These are phyloP conservation scores for Sclerotinia spermophila DNA, from an alignment of 2,329 filamentous ascomycete species.

Conservation along the genomic window DNA sequence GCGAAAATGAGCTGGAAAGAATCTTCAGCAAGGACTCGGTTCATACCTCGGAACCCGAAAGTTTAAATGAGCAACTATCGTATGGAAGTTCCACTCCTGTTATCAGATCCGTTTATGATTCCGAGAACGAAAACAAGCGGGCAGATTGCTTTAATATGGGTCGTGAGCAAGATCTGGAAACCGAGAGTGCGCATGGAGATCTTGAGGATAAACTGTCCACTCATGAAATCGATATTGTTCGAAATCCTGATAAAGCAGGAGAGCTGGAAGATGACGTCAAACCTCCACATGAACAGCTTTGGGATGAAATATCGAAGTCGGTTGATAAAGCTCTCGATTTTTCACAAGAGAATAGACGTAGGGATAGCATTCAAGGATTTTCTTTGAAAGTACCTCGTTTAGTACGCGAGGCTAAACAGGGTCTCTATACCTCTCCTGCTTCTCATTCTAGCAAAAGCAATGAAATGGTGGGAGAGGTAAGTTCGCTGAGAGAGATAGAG, in stretches of 20 bases:
- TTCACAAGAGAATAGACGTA: background rate
- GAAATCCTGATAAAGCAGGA: no score
- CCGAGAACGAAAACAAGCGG: background rate
- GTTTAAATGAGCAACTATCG: background rate
- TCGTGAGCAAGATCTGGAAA: background rate
- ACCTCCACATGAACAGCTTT: background rate
- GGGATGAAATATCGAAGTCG: background rate
- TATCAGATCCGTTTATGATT: background rate
- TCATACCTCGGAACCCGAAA: background rate
- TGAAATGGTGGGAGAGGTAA: background rate
- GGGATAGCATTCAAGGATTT: background rate
- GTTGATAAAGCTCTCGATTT: background rate
- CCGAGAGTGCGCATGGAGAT: background rate
- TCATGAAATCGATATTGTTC: background rate
- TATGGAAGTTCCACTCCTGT: background rate
- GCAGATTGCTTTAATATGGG: background rate
- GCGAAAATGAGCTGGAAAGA: background rate
- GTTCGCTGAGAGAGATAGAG: background rate
- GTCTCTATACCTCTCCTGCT: background rate
- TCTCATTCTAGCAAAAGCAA: background rate
- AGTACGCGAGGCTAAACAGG: background rate
- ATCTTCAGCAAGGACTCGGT: background rate
- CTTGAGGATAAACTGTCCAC: background rate
- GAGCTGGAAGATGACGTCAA: background rate
- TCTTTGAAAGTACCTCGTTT: background rate